Evolutionary conservation across 2,329 filamentous ascomycete species (phyloP).

Genomic region (Ascochyta lentis): DNA sequence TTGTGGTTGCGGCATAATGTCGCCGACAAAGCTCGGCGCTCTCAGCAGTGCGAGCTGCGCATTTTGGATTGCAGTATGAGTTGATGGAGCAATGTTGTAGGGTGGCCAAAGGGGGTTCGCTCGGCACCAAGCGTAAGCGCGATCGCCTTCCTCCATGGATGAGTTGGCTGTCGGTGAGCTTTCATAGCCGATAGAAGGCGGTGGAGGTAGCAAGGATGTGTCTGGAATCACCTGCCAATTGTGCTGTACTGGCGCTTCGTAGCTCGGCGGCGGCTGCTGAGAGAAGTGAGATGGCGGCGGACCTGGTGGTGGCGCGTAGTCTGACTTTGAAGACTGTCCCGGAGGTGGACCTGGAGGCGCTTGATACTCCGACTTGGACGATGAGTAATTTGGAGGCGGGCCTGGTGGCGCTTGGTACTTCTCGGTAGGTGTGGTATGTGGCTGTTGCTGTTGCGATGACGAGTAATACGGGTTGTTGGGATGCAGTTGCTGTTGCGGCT

Average conservation of each 20-base stretch:
- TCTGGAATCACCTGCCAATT: conserved; percentile 78
- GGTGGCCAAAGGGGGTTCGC: conserved; percentile 65
- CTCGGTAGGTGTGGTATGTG: conserved; percentile 25
- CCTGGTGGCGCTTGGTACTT: conserved; percentile 41
- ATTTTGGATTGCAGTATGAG: conserved; percentile 56
- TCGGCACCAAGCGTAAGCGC: conserved; percentile 70
- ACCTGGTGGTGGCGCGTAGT: conserved; percentile 36
- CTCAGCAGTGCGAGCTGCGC: conserved; percentile 57
- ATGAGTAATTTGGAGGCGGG: conserved; percentile 36
- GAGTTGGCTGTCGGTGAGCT: conserved; percentile 74
- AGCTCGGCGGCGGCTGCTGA: conserved; percentile 44
- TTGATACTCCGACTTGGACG: conserved; percentile 20
- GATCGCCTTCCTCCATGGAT: conserved; percentile 66
- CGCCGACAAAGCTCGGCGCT: conserved; percentile 40
- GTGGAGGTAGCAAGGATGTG: conserved; percentile 74
- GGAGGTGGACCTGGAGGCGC: conserved; percentile 30
- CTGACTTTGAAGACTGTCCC: conserved; percentile 29
- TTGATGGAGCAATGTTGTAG: conserved; percentile 56
- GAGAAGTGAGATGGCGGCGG: conserved; percentile 37
- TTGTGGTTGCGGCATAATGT: conserved; percentile 55
- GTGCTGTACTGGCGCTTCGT: conserved; percentile 65
- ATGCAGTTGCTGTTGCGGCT: conserved; percentile 31
- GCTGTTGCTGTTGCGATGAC: conserved; percentile 21
- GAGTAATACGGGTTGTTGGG: conserved; percentile 37
- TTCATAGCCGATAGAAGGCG: conserved; percentile 71